Conservation (phyloP, 1,284 basidiomycete genomes). For the Pterulicium gracile region DNA sequence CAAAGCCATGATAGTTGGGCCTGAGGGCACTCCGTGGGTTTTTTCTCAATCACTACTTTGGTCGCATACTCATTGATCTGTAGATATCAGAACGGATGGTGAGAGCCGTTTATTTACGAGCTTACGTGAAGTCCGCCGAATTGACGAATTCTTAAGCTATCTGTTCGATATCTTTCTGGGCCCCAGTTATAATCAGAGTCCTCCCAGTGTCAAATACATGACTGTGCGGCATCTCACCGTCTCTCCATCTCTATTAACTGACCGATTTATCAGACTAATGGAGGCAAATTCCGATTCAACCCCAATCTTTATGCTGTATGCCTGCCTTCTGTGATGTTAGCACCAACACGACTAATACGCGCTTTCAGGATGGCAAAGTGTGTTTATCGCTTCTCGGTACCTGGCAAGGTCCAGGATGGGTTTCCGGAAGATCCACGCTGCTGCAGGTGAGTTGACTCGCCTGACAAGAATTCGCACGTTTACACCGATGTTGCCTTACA, state of each 20-base stretch:
- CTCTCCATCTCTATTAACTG: constrained; percentile 8
- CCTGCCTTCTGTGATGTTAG: constrained; percentile 9
- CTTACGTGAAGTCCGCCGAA: constrained; percentile 7
- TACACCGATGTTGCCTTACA: constrained; percentile 15
- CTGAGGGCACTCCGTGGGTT: constrained; percentile 83
- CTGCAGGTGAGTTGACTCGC: constrained; percentile 60
- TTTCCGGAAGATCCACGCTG: constrained; percentile 75
- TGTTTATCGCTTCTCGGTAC: constrained; percentile 87
- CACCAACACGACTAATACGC: constrained; percentile 2
- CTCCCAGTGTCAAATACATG: constrained; percentile 83
- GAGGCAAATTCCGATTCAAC: constrained; percentile 82
- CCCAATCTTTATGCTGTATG: constrained; percentile 82
- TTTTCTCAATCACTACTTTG: constrained; percentile 6
- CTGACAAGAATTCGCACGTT: no score
- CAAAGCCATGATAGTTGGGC: constrained; percentile 83
- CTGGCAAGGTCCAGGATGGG: constrained; percentile 86
- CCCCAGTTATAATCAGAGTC: constrained; percentile 68
- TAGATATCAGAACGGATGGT: constrained; percentile 81
- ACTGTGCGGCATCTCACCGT: constrained; percentile 40
- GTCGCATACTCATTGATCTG: constrained; percentile 4
- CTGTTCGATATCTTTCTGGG: constrained; percentile 90
- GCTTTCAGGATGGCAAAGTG: constrained; percentile 73
- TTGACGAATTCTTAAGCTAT: constrained; percentile 28
- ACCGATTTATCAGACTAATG: constrained; percentile 55
- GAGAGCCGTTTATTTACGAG: constrained; percentile 17